These are phyloP conservation scores for Castanospermum australe DNA, from an alignment of 306 rosid genomes.

Conservation along the genomic window DNA sequence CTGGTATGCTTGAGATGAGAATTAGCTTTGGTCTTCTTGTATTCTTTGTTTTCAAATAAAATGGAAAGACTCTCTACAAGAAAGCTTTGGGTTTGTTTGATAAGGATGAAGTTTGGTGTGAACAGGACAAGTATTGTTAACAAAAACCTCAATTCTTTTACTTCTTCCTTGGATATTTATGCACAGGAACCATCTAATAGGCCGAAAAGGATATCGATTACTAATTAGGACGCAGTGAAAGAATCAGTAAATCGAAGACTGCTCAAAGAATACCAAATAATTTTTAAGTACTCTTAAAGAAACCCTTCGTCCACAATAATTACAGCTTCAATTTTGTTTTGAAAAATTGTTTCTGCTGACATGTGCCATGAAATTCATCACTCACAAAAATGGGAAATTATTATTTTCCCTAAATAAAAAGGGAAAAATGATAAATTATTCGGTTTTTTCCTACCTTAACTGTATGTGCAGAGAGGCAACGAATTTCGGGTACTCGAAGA, in stretches of 20 bases:
- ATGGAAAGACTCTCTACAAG: neutral
- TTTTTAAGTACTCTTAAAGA: neutral
- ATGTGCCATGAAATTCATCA: no score
- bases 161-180: neutral
- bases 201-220: neutral
- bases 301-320: no score
- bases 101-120: neutral
- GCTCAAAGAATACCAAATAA: no score
- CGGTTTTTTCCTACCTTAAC: no score
- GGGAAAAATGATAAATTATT: no score
- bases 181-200: neutral
- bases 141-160: neutral
- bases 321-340: no score
- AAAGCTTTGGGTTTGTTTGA: neutral
- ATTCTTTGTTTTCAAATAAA: neutral
- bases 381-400: no score
- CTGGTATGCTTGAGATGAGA: neutral
- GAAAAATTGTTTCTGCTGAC: no score
- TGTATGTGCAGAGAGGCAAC: neutral
- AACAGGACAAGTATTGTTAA: neutral
- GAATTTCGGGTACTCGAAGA: neutral
- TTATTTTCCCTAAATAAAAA: no score
- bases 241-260: neutral
- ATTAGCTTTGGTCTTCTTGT: neutral
- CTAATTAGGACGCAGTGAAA: neutral